Evolutionary conservation across 2,329 filamentous ascomycete genomes (phyloP), one percentile per base, ranked within the genome.

Genomic region (Botrytis deweyae): DNA sequence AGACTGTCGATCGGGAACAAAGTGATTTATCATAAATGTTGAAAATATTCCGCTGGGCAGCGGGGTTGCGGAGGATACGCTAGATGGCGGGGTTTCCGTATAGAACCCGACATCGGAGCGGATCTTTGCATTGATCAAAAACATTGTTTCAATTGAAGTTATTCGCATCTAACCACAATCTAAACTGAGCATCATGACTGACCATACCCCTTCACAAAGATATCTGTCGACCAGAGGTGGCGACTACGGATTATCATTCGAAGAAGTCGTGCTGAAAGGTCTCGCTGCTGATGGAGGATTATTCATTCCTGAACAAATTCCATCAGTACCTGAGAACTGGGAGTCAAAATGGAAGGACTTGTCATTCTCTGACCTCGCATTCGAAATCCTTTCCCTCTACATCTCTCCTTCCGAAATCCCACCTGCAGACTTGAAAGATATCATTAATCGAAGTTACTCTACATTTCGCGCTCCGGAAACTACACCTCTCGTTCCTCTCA

Each of bases 251-350:
- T 88, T 97, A 78, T 95, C 93, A 70, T 97, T 98, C 82, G 95
- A 98, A 83, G 91, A 94, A 72, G 94, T 94, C 65, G 94, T 97
- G 59, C 87, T 97, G 77, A 97, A 97, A 83, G 94, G 94, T 63
- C 90, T 97, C 73, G 94, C 94, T 74, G 87, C 89, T 64, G 95
- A 98, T 80, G 93, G 94, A 74, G 95, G 95, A 71, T 90, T 97
- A 42, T 97, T 95, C 85, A 92, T 97, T 76, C 95, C 95, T 61
- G 91, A 97, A 81, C 87, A 92, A 77, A 92, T 97, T 76, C 94
- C 94, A 68, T 82, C 85, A 7, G 82, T 91, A 72, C 89, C 88
- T 73, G 80, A 80, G 73, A 85, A 90, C 81, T 93, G 91, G 90
- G 85, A 91, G 79, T 87, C 87, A 52, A 83, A 84, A 80, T 97